Conservation (phyloP, 1,139 yeast genomes). For the Magnusiomyces sp. region DNA sequence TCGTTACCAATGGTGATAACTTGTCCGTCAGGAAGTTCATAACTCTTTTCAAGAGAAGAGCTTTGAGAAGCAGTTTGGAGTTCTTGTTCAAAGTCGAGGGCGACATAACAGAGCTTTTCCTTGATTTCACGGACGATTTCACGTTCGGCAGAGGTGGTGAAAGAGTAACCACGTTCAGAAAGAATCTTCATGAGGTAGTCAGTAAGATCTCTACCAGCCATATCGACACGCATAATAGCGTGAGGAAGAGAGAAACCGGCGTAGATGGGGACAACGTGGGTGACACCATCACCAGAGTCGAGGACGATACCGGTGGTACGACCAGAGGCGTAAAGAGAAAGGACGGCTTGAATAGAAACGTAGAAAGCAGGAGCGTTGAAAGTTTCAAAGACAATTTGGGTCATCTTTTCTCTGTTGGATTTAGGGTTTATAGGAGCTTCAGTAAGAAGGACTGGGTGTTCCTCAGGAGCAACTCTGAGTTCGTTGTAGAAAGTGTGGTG, state of each 20-base stretch:
- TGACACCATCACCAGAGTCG: constrained; percentile 99
- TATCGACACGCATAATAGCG: constrained; percentile 96
- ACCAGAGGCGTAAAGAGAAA: constrained; percentile 97
- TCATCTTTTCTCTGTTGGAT: constrained; percentile 99
- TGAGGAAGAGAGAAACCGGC: constrained; percentile 99
- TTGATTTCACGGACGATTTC: constrained; percentile 99
- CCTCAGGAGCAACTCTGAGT: constrained; percentile 98
- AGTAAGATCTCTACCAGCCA: constrained; percentile 99
- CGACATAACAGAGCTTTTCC: constrained; percentile 97
- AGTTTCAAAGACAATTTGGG: constrained; percentile 97
- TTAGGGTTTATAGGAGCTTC: constrained; percentile 99
- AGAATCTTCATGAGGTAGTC: constrained; percentile 97
- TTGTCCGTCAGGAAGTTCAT: constrained; percentile 99
- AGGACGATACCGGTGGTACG: constrained; percentile 99
- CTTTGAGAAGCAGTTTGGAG: constrained; percentile 99
- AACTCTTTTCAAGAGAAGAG: constrained; percentile 95
- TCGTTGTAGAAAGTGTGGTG: constrained; percentile 97
- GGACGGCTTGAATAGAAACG: constrained; percentile 97
- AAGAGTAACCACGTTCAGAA: constrained; percentile 97
- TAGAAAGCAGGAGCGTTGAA: constrained; percentile 99
- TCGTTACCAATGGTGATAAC: constrained; percentile 99
- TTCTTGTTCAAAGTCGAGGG: constrained; percentile 94
- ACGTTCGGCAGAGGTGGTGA: constrained; percentile 99
- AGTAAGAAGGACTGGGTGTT: constrained; percentile 95
- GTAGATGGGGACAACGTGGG: constrained; percentile 99